Evolutionary conservation across 176 grass and related monocot species (phyloP), one percentile per base, ranked within the genome.

Genomic region (Elymus sibiricus): DNA sequence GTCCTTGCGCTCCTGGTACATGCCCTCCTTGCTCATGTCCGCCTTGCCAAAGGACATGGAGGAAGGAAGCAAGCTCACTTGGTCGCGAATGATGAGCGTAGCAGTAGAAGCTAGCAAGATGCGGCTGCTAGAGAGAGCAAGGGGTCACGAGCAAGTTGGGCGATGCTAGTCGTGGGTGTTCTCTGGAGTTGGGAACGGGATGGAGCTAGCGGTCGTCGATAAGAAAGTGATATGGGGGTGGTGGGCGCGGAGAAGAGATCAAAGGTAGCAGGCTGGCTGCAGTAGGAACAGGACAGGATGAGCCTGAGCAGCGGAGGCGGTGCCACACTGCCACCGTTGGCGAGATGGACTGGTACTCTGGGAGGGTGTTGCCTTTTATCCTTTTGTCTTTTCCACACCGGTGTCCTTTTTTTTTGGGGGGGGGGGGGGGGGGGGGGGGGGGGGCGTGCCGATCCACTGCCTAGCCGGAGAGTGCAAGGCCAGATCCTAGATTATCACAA

Each of bases 1-100:
- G 81, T 92, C 91, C 61, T 89, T 82, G 79, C 86, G 83, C 5
- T 98, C 93, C 39, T 89, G 85, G 86, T 84, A 89, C 71, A 85
- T 53, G 81, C 81, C 79, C 79, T 95, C 91, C 88, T 94, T 92
- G 74, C 78, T 86, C 56, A 83, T 89, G 62, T 73, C 78, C 13
- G 66, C 70, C 85, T 81, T 82, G 85, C 74, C 90, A 17, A 90
- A 86, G 55, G 89, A 89, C 86, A 85, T 84, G 87, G 72, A 69
- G 34, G 17, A 46, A 35, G 59, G 74, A 64, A 11, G 80, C 77
- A 64, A 11, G 80, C 77, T 27, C 59, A 2, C 7, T 28, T 47
- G 71, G 40, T 28, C 11, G 71, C 42, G 72, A 29, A 28, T 75
- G 72, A 47, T 53, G 72, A 31, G 26, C 11, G 42, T 10, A 27